Evolutionary conservation across 768 basidiomycete genomes (phyloP), one percentile per base, ranked within the genome.

Genomic region (Tricholoma saponaceum): DNA sequence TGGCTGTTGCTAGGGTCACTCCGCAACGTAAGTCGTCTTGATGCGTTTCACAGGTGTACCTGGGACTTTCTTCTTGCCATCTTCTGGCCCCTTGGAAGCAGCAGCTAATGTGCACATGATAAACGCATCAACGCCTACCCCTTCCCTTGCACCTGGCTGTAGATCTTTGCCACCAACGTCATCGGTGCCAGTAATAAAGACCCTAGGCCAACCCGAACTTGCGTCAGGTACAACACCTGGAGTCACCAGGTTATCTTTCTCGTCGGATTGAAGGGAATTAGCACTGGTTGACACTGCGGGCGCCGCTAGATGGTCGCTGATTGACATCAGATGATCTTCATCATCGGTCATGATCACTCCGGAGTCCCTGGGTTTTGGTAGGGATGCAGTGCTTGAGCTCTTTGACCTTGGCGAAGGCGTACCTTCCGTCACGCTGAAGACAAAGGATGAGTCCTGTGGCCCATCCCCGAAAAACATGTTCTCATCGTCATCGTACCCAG

Each of bases 21-120:
- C 80, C 26, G 77, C 74, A 33, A 86, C 72, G 65, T 82, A 77
- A 39, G 80, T 78, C 22, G 82, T 84, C 71, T 86, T 86, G 57
- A 77, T 69, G 66, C 79, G 84, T 78, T 92, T 92, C n/a, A 90
- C 87, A 0, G 90, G 90, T 13, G 90, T 92, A 0, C 87, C 89
- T 1, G 90, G 90, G 5, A 83, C 82, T 56, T 78, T 85, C 77
- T 89, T 91, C 52, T 69, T 66, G 23, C 72, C 71, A 62, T 76
- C 73, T 4, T 64, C 67, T 28, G 76, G 70, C 2, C 75, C 76
- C 58, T 84, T 87, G 13, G 80, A 76, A 12, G 82, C 83, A 3
- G 81, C 77, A 5, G 80, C 80, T 12, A 92, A 79, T 2, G 86
- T 86, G 26, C 83, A 82, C 63, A 86, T 71, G 60, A 92, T 91